Conservation (phyloP, 495 filamentous ascomycete genomes). For the Xylaria acuta region DNA sequence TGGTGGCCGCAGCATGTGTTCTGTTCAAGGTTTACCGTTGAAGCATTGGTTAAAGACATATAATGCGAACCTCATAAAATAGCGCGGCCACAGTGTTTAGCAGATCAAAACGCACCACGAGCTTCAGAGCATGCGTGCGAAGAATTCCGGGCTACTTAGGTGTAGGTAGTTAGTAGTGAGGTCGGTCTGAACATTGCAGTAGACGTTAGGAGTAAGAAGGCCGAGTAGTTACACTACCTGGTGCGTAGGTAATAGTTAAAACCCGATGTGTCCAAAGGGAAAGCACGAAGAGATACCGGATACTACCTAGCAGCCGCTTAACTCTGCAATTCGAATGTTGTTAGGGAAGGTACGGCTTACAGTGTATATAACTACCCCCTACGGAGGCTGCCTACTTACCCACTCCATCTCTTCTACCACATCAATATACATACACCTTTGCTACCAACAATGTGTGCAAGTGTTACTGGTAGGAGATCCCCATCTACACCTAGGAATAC, state of each 20-base stretch:
- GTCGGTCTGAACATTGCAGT: not conserved
- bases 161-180: not conserved
- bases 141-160: not conserved
- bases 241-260: not conserved
- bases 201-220: not conserved
- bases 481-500: too few relatives aligned
- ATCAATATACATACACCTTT: too few relatives aligned
- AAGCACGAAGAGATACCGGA: not conserved
- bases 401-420: too few relatives aligned
- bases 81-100: not conserved
- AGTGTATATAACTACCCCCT: too few relatives aligned
- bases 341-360: too few relatives aligned
- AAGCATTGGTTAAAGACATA: not conserved
- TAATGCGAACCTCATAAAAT: not conserved
- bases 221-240: not conserved
- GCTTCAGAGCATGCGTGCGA: not conserved
- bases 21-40: not conserved
- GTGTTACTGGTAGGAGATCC: not conserved
- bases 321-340: not conserved
- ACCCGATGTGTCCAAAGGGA: not conserved
- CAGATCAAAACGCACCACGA: not conserved
- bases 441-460: not conserved
- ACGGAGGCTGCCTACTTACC: too few relatives aligned
- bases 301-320: not conserved
- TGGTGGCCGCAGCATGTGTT: not conserved